phyloP scores from a whole-genome alignment of 441 rosid species.

The Breynia disticha region DNA sequence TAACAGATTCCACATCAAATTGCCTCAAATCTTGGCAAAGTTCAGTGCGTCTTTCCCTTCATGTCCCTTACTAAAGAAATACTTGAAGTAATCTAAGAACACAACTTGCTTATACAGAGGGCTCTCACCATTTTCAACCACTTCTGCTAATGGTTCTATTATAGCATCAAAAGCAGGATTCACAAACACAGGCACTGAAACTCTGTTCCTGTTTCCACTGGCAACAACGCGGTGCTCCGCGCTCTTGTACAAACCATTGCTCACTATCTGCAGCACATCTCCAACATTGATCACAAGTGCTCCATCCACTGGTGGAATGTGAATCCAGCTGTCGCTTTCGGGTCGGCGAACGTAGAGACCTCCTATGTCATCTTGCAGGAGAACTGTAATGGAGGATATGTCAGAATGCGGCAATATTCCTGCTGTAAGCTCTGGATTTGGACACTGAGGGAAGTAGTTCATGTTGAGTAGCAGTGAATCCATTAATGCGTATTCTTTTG shows the following conservation, averaged over 20 bases:
- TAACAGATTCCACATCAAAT: no score
- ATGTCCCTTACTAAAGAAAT: conserved; percentile 27
- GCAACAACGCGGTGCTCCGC: conserved; percentile 35
- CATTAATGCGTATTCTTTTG: conserved; percentile 16
- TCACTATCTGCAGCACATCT: conserved; percentile 37
- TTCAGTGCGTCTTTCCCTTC: conserved; percentile 33
- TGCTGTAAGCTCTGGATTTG: conserved; percentile 30
- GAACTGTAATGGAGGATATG: conserved; percentile 16
- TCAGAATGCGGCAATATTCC: conserved; percentile 21
- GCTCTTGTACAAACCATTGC: conserved; percentile 34
- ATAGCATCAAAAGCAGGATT: conserved; percentile 25
- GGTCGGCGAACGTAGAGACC: conserved; percentile 26
- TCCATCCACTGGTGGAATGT: conserved; percentile 28
- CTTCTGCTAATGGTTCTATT: conserved; percentile 26
- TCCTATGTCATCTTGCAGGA: conserved; percentile 19
- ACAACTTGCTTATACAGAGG: conserved; percentile 23
- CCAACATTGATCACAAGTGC: conserved; percentile 38
- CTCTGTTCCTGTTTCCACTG: conserved; percentile 21
- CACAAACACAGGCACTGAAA: conserved; percentile 31
- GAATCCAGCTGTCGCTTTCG: conserved; percentile 25
- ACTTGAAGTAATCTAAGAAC: conserved; percentile 28
- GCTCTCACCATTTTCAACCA: conserved; percentile 20
- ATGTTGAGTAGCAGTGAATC: conserved; percentile 26
- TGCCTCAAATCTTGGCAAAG: conserved; percentile 14
- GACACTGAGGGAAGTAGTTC: conserved; percentile 38